phyloP scores from a whole-genome alignment of 2,329 filamentous ascomycete species.

The Metarhizium guizhouense region DNA sequence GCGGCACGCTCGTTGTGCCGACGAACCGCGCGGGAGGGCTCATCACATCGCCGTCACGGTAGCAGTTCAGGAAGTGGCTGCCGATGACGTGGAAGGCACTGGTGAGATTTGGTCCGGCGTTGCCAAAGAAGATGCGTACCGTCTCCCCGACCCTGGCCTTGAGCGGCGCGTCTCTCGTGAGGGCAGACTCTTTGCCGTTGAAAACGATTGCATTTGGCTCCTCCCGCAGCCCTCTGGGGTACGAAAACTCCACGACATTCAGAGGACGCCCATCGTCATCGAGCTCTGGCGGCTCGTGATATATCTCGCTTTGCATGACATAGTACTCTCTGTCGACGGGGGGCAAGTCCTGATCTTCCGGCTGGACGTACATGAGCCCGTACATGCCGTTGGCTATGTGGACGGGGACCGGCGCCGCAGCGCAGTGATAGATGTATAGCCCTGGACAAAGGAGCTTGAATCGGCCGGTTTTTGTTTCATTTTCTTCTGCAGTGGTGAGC shows the following conservation, averaged over 20 bases:
- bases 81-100: constrained; percentile 27
- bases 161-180: constrained; percentile 21
- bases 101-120: constrained; percentile 23
- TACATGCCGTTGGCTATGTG: constrained; percentile 29
- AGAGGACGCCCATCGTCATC: constrained; percentile 20
- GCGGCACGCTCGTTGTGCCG: constrained; percentile 18
- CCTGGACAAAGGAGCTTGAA: constrained; percentile 22
- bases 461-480: constrained; percentile 20
- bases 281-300: constrained; percentile 24
- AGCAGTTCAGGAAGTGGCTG: constrained; percentile 19
- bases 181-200: constrained; percentile 22
- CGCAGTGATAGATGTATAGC: constrained; percentile 25
- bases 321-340: constrained; percentile 25
- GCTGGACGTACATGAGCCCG: constrained; percentile 26
- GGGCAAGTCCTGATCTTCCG: constrained; percentile 18
- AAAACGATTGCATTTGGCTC: constrained; percentile 22
- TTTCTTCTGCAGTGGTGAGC: constrained; percentile 22
- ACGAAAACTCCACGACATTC: constrained; percentile 23
- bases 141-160: constrained; percentile 19
- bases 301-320: constrained; percentile 28
- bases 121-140: constrained; percentile 26
- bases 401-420: constrained; percentile 24
- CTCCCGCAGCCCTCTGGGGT: constrained; percentile 22
- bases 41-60: constrained; percentile 21
- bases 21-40: constrained; percentile 18